Evolutionary conservation across 2,329 filamentous ascomycete species (phyloP).

Genomic region (Colletotrichum endophyticum): DNA sequence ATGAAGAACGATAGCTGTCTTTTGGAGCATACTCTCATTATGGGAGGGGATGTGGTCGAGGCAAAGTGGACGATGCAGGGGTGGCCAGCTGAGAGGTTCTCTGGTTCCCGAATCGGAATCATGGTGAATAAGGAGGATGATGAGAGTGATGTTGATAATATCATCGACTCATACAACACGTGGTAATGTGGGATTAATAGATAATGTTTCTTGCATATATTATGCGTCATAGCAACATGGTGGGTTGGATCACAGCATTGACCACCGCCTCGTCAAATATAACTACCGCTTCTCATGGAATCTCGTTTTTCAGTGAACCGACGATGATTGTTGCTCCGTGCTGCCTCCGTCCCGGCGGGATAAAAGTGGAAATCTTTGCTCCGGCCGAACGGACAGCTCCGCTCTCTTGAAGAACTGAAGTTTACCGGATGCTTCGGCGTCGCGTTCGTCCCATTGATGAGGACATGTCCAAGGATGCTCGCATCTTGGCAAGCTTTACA

Average conservation of each 20-base stretch:
- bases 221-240: neutral
- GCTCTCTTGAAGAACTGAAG: neutral
- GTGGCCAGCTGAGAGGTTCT: constrained; percentile 54
- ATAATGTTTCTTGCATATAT: neutral
- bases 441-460: neutral
- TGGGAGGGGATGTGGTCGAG: constrained; percentile 61
- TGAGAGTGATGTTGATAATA: neutral
- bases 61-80: constrained; percentile 56
- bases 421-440: neutral
- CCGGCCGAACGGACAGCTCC: neutral
- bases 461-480: neutral
- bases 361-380: neutral
- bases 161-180: neutral
- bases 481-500: neutral
- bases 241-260: neutral
- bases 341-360: neutral
- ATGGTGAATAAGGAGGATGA: neutral
- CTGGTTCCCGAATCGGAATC: neutral
- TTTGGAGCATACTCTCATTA: constrained; percentile 62
- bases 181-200: neutral
- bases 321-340: neutral
- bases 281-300: neutral
- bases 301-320: neutral
- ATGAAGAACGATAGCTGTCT: constrained; percentile 59
- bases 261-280: neutral